Conservation (phyloP, 129 eudicot genomes). For the Ambrosia artemisiifolia region DNA sequence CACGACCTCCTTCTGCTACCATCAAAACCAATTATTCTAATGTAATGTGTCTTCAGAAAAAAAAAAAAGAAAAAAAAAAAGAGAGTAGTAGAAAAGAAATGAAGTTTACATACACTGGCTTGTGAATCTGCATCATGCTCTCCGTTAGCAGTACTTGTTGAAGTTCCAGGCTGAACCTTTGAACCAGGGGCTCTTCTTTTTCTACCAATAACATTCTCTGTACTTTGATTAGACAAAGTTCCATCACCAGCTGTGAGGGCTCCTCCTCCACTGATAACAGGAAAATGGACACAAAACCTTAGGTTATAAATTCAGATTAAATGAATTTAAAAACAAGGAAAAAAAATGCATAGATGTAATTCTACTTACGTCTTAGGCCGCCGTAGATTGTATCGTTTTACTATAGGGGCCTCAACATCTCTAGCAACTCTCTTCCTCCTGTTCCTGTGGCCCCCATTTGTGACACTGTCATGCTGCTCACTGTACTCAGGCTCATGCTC, state of each 20-base stretch:
- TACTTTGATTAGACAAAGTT: constrained; percentile 39
- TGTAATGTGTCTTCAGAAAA: not conserved
- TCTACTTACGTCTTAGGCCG: constrained; percentile 53
- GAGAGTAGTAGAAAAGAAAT: not conserved
- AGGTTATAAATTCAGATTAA: not conserved
- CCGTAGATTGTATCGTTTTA: constrained; percentile 79
- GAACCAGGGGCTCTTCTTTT: constrained; percentile 37
- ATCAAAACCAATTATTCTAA: constrained; percentile 8
- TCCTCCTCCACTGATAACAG: constrained; percentile 34
- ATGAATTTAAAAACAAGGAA: not conserved
- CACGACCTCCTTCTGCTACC: constrained; percentile 30
- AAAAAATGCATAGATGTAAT: not conserved
- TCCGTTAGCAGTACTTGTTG: constrained; percentile 44
- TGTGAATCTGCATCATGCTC: constrained; percentile 31
- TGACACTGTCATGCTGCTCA: constrained; percentile 57
- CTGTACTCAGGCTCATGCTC: constrained; percentile 44
- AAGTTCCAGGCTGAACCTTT: constrained; percentile 30
- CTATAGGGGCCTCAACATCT: constrained; percentile 46
- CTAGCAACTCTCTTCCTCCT: constrained; percentile 60
- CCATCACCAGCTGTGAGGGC: constrained; percentile 41
- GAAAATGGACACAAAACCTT: not conserved
- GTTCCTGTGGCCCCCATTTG: constrained; percentile 53
- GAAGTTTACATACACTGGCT: constrained; percentile 18
- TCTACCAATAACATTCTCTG: constrained; percentile 38
- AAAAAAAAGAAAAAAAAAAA: not conserved